Evolutionary conservation across 2,329 filamentous ascomycete genomes (phyloP), one percentile per base, ranked within the genome.

Genomic region (Malbranchea zuffiana): DNA sequence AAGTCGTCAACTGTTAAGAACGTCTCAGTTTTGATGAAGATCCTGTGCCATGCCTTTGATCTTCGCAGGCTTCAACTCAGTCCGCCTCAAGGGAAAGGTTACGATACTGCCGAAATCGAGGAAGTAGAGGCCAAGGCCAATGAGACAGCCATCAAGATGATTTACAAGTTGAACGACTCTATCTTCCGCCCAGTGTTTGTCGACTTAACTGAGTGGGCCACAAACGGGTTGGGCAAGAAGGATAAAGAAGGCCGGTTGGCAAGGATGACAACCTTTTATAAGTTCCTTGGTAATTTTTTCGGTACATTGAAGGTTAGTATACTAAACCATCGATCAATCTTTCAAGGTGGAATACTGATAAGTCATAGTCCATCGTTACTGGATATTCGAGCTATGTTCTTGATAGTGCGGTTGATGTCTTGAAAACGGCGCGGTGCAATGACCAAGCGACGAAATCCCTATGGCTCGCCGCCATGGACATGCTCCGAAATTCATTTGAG

Each of bases 81-180:
- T 7, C 39, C 49, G 5, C 47, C 42, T n/a, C 45, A 51, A 1
- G 46, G 53, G 8, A 48, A 52, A 17, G 44, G 42, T 13, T 63
- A 72, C 35, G 66, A 74, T 15, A 55, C 61, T 17, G 56, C 57
- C 6, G 67, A 71, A 42, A 62, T 68, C 20, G 62, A 72, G 1
- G 57, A 66, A 27, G 66, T 85, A 8, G 84, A 93, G 54, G 62
- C 65, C 2, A 65, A 68, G 7, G 53, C 83, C 47, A 80, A 84
- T 53, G 73, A 80, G 6, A 75, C 81, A 8, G 75, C 79, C 0
- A 73, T 98, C 41, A 82, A 85, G 59, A 90, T 95, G 78, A 82
- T 94, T 37, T 85, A 93, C 67, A 96, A 96, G 67, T 74, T 98
- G 44, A 96, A 95, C 61, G 90, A 98, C 55, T 79, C 82, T 1